Base-by-base conservation (phyloP, 176 grass and related monocot genomes). In the Puccinellia tenuiflora region DNA sequence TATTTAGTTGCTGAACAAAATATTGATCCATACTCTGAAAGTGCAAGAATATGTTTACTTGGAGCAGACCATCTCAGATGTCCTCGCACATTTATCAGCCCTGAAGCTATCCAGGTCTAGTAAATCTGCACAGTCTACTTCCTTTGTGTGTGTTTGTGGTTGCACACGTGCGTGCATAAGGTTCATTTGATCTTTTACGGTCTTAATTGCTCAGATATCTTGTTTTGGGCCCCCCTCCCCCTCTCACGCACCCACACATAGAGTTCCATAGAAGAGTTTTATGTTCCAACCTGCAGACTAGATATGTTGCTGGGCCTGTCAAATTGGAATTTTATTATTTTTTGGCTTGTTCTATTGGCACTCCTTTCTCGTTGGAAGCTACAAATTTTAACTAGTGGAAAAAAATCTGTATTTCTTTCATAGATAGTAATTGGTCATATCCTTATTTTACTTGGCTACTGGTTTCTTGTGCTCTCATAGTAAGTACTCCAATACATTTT, bases 1-100 rank as follows among this genome's bases (percentile, higher is more conserved):
- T 98, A 98, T 81, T 86, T 98, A 81, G 90, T 93, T 78, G 96
- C 92, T 13, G 92, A 98, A 79, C 82, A 85, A 86, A 98, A 95
- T 90, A 85, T 98, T 75, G 96, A 98, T 28, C 63, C 87, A 2
- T 95, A 93, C 80, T 90, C 88, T 24, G 92, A 93, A 82, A 98
- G 80, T 84, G 90, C 96, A 66, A 95, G 96, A 83, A 82, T 98
- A 39, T 98, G 96, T 75, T 85, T 95, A 68, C 81, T 98, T 77
- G 96, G 96, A 54, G 87, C 89, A 63, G 92, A 98, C 59, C 92
- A 95, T 52, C 86, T 86, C 90, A 93, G 90, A 79, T 95, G 85
- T 82, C 96, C 96, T 76, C 89, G 92, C 50, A 98, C 92, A 65
- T 95, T 93, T 88, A 71, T 48, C n/a, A 88, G 84, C 56, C 96